Evolutionary conservation across 1,139 yeast species (phyloP).

Genomic region (Geotrichum fermentans): DNA sequence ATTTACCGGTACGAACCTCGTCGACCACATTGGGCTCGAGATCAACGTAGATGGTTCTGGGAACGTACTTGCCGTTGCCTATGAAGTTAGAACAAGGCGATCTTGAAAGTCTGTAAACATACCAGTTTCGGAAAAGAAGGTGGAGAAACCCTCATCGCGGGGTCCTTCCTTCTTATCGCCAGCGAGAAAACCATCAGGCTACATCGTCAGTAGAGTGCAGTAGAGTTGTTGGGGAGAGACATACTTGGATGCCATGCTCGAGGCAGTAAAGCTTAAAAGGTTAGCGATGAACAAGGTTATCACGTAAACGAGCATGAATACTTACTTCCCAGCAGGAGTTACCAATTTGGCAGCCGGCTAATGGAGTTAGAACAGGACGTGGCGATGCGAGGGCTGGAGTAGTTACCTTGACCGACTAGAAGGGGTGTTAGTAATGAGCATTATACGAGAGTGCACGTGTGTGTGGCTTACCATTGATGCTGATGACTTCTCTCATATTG

Average conservation of each 20-base stretch:
- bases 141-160: constrained; percentile 91
- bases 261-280: constrained; percentile 59
- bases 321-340: constrained; percentile 94
- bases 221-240: constrained; percentile 2
- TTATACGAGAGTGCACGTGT: no score
- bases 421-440: constrained; percentile 4
- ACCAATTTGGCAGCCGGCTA: constrained; percentile 98
- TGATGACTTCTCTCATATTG: constrained; percentile 84
- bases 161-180: constrained; percentile 54
- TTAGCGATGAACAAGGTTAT: no score
- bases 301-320: no score
- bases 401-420: constrained; percentile 38
- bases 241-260: constrained; percentile 82
- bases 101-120: constrained; percentile 17
- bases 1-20: constrained; percentile 92
- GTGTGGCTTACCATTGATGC: constrained; percentile 76
- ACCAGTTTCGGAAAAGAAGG: constrained; percentile 91
- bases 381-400: neutral
- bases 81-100: neutral
- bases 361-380: neutral
- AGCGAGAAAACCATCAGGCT: constrained; percentile 44
- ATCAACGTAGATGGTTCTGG: constrained; percentile 97
- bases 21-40: constrained; percentile 96
- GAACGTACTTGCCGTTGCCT: constrained; percentile 85
- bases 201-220: neutral